Evolutionary conservation across 805 yeast species (phyloP).

Genomic region (Yueomyces sp.): DNA sequence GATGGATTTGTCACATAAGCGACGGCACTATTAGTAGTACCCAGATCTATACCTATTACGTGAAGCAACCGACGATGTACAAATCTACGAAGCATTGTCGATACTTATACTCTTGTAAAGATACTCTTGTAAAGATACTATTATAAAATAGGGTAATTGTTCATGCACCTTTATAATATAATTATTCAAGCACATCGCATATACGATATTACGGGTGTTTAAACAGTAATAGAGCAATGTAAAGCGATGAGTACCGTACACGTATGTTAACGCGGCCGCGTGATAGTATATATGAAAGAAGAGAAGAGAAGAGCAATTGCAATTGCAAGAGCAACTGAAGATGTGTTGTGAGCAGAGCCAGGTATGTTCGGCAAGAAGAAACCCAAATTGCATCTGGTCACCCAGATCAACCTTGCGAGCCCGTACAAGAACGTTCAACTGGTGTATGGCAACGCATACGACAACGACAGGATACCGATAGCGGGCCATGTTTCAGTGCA

Average conservation of each 20-base stretch:
- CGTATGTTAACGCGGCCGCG: not conserved
- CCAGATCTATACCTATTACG: constrained; percentile 72
- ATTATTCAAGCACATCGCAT: no score
- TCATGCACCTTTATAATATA: no score
- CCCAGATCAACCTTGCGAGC: not conserved
- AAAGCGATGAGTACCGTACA: not conserved
- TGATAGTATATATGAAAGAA: not conserved
- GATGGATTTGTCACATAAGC: constrained; percentile 30
- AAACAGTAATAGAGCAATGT: not conserved
- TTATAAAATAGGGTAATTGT: no score
- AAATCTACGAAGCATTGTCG: no score
- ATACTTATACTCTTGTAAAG: no score
- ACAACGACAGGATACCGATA: not conserved
- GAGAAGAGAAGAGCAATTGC: not conserved
- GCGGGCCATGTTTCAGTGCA: not conserved
- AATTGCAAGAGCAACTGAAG: not conserved
- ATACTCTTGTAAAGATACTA: no score
- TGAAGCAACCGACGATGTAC: not conserved
- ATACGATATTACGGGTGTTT: not conserved
- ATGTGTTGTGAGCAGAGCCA: not conserved
- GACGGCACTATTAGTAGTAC: constrained; percentile 80
- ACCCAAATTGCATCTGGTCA: not conserved
- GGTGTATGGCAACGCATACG: not conserved
- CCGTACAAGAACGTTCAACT: not conserved
- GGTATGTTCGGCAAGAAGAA: not conserved